Percentiles rank a stretch among this genome's conserved stretches.
These are phyloP conservation scores for Eucalyptus guilfoylei DNA, from an alignment of 345 rosid genomes.

Conservation along the genomic window DNA sequence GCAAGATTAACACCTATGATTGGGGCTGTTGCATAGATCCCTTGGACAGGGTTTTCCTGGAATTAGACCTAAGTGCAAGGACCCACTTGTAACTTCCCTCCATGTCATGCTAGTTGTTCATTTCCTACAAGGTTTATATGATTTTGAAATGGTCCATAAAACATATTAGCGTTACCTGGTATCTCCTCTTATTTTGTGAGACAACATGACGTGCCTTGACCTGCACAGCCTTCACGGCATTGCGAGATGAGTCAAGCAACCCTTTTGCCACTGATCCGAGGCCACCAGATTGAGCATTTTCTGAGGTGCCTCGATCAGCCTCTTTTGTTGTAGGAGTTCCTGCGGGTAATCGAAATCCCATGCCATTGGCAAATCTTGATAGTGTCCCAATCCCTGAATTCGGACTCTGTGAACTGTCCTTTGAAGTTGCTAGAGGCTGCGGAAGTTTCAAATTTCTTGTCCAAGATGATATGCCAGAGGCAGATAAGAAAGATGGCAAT, in stretches of 20 bases:
- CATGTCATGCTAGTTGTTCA: neutral
- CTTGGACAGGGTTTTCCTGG: neutral
- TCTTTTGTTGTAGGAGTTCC: conserved; percentile 23
- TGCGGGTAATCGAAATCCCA: conserved; percentile 49
- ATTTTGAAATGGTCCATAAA: neutral
- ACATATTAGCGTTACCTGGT: conserved; percentile 37
- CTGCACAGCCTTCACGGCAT: conserved; percentile 88
- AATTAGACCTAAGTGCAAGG: neutral
- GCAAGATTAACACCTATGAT: neutral
- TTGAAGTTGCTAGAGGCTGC: conserved; percentile 20
- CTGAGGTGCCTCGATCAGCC: conserved; percentile 13
- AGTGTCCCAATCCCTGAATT: conserved; percentile 48
- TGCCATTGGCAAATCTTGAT: conserved; percentile 64
- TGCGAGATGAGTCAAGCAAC: conserved; percentile 73
- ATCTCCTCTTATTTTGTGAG: conserved; percentile 95
- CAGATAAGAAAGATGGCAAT: conserved; percentile 23
- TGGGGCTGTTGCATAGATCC: neutral
- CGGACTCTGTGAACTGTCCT: conserved; percentile 26
- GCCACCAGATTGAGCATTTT: conserved; percentile 31
- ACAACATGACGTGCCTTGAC: conserved; percentile 92
- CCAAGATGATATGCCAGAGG: conserved; percentile 63
- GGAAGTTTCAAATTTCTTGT: conserved; percentile 60
- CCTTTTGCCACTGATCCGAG: conserved; percentile 69
- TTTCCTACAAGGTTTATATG: neutral
- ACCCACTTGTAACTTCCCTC: neutral